phyloP scores from a whole-genome alignment of 331 rosid species.

The Acacia pycnantha region DNA sequence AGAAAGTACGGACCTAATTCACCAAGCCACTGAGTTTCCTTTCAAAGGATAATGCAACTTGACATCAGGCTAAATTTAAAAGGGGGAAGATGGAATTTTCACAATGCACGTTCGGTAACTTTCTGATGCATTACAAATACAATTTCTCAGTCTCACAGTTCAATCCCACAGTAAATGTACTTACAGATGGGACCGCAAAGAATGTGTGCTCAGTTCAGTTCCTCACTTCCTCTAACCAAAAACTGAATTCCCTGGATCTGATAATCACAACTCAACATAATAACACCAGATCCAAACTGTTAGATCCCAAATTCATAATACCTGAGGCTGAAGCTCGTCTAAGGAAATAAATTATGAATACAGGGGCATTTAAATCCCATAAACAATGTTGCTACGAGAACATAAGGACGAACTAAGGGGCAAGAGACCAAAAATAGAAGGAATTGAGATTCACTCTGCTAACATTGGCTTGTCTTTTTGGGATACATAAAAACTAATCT shows the following conservation, averaged over 20 bases:
- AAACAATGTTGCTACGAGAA: constrained; percentile 32
- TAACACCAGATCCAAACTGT: background rate
- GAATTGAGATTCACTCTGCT: constrained; percentile 37
- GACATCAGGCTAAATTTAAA: background rate
- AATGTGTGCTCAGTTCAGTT: background rate
- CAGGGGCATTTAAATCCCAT: constrained; percentile 27
- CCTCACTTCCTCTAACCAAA: background rate
- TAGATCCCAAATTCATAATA: constrained; percentile 15
- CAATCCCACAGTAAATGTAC: background rate
- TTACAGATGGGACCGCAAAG: background rate
- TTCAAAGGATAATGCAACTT: background rate
- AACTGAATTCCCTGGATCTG: background rate
- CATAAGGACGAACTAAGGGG: constrained; percentile 22
- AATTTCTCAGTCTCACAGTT: background rate
- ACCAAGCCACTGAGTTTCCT: background rate
- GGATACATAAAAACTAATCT: constrained; percentile 38
- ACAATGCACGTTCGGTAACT: background rate
- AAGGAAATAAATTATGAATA: constrained; percentile 27
- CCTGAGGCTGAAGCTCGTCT: background rate
- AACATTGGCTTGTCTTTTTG: constrained; percentile 31
- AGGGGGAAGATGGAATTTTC: background rate
- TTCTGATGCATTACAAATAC: background rate
- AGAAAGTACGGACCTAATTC: background rate
- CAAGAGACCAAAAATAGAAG: constrained; percentile 5
- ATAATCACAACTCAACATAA: background rate